These are phyloP conservation scores for Kondoa subrosea DNA, from an alignment of 768 basidiomycete genomes.

Conservation along the genomic window DNA sequence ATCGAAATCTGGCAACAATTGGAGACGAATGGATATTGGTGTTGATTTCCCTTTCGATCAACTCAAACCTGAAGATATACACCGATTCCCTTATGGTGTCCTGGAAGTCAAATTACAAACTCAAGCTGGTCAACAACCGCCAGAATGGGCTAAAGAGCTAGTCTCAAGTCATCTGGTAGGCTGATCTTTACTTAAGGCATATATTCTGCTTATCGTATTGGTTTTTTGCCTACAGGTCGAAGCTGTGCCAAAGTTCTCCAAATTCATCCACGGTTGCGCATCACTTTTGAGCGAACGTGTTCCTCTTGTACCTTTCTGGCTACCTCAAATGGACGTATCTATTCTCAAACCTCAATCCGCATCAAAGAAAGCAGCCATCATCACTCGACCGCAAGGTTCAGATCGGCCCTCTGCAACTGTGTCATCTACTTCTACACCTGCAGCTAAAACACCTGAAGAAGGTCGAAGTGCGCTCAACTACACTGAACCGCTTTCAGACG, in stretches of 20 bases:
- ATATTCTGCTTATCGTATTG: not conserved
- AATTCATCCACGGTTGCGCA: slow-evolving; percentile 88
- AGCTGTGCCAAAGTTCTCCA: slow-evolving; percentile 92
- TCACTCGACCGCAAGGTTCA: slow-evolving; percentile 44
- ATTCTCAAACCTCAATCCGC: slow-evolving; percentile 65
- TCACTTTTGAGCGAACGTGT: slow-evolving; percentile 81
- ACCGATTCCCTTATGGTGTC: slow-evolving; percentile 91
- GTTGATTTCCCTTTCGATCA: slow-evolving; percentile 81
- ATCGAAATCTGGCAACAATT: slow-evolving; percentile 63
- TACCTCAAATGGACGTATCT: slow-evolving; percentile 90
- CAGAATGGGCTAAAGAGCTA: slow-evolving; percentile 90
- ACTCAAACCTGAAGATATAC: slow-evolving; percentile 58
- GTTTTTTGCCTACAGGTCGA: slow-evolving; percentile 47
- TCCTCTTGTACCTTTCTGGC: slow-evolving; percentile 94
- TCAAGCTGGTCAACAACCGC: slow-evolving; percentile 85
- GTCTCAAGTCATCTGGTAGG: slow-evolving; percentile 68
- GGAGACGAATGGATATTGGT: slow-evolving; percentile 74
- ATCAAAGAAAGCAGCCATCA: slow-evolving; percentile 40
- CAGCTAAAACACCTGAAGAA: slow-evolving; percentile 34
- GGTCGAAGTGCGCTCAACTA: slow-evolving; percentile 36
- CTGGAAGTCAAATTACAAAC: slow-evolving; percentile 96
- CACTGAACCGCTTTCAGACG: slow-evolving; percentile 82
- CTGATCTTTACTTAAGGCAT: not conserved
- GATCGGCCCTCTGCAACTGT: slow-evolving; percentile 27
- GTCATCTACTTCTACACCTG: slow-evolving; percentile 32